Evolutionary conservation across 768 basidiomycete genomes (phyloP), one percentile per base, ranked within the genome.

Genomic region (Lactarius sanguifluus): DNA sequence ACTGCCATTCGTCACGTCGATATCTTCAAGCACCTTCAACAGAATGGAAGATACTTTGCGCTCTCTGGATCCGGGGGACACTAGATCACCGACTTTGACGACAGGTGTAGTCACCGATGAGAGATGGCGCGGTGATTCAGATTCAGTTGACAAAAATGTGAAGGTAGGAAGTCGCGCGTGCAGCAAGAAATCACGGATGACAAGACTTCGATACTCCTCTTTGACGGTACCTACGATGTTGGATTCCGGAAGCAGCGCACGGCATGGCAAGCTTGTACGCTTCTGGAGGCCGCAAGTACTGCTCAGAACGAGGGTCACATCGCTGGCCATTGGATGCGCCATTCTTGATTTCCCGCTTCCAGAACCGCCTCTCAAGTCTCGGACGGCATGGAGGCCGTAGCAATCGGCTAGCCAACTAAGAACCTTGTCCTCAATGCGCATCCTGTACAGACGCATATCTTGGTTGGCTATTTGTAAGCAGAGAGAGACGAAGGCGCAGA

Each of bases 381-480:
- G 79, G 9, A 57, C 58, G 12, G 79, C 73, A n/a, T 78, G 73
- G 13, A 83, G 74, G 41, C 76, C 77, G 91, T 94, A 96, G 56
- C 81, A 83, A 65, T 90, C 89, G 16, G 85, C 76, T 40, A 97
- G 76, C 95, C 96, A 97, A 61, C 79, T 82, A 18, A 95, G 74
- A 4, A 92, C 87, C 73, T 93, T 92, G 73, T 94, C 92, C 74
- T 93, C 90, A n/a, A 96, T 78, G 34, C 88, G 88, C 83, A 94
- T 84, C 18, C 90, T 85, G 76, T 92, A 92, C 18, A 98, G 77
- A 23, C 89, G 83, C 64, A 90, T 88, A 73, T 98, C 94, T 72
- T 89, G 87, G 65, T 84, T 86, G 0, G 93, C 88, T 28, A 93
- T 79, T 20, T 80, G 81, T 57, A 98, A 79, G 63, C 86, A 89